Base-by-base conservation (phyloP, 1,284 basidiomycete species). In the Pholiota adiposa region DNA sequence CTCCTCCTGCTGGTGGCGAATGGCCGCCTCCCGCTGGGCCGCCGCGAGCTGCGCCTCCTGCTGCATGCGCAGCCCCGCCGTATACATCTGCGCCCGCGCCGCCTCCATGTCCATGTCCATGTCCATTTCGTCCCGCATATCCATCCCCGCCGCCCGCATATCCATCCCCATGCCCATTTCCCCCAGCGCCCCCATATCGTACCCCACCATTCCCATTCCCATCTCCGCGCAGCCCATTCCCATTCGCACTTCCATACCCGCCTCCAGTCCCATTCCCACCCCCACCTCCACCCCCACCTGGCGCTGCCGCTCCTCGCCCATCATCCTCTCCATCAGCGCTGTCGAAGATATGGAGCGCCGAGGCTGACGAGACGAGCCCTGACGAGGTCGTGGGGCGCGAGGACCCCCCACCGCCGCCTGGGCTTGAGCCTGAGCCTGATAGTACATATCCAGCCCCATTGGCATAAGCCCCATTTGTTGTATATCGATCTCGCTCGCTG, bases 271-370 rank as follows among this genome's bases (percentile, higher is more conserved):
- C 19, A 6, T 43, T 25, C n/a, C 40, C 40, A 43, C 29, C 21
- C 16, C 52, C 27, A 27, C 40, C 31, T 21, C 33, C 61, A 61
- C 44, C 23, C 7, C 36, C 51, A 44, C 14, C 14, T 23, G 38
- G n/a, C 4, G 14, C 16, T 40, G 38, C 16, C 8, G 38, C 18
- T n/a, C 7, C 6, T 14, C 6, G 14, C 14, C 9, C 27, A 6
- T 14, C 31, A 16, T 21, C 46, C 41, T 27, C 43, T 12, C 25
- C 25, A 19, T 25, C 43, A 18, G 21, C 21, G 43, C 64, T 59
- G 68, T 77, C 75, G 66, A 69, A 67, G 70, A 77, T 66, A 61
- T 69, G 72, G 68, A 77, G 71, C 62, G 73, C 71, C 54, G 71
- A 70, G 44, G 74, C 73, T 29, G 71, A 72, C 59, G 70, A 67